Conservation (phyloP, 106 monocot species). For the Agapanthus africanus region DNA sequence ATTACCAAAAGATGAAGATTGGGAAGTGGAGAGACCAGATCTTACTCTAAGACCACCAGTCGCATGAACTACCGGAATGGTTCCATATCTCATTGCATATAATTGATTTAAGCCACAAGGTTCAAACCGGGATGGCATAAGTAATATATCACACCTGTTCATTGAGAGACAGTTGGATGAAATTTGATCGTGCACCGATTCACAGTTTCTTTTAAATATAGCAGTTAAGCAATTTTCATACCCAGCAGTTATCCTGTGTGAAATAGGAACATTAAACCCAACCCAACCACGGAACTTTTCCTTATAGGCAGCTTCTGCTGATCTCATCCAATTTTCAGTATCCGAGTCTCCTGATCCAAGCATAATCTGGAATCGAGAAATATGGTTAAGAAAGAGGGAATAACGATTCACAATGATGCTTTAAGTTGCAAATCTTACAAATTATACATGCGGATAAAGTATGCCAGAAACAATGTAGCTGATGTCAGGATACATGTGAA, state of each 20-base stretch:
- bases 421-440: too few species aligned
- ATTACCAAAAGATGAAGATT: too few species aligned
- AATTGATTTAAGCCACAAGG: constrained; percentile 96
- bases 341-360: constrained; percentile 79
- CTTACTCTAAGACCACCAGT: constrained; percentile 88
- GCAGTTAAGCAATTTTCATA: constrained; percentile 16
- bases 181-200: not conserved
- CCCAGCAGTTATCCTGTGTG: constrained; percentile 88
- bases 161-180: constrained; percentile 18
- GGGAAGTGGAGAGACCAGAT: too few species aligned
- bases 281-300: constrained; percentile 95
- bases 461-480: too few species aligned
- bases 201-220: too few species aligned
- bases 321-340: constrained; percentile 87
- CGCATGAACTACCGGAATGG: constrained; percentile 72
- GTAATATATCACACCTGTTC: constrained; percentile 81
- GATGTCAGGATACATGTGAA: too few species aligned
- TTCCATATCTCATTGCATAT: constrained; percentile 95
- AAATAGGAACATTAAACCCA: constrained; percentile 83
- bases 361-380: constrained; percentile 71
- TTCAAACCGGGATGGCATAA: constrained; percentile 98
- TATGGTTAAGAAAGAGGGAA: not conserved
- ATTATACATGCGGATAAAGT: too few species aligned
- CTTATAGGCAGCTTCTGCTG: constrained; percentile 44
- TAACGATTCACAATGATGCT: too few species aligned